Evolutionary conservation across 371 early-diverging fungal genomes (phyloP).

Genomic region (Mortierella sp.): DNA sequence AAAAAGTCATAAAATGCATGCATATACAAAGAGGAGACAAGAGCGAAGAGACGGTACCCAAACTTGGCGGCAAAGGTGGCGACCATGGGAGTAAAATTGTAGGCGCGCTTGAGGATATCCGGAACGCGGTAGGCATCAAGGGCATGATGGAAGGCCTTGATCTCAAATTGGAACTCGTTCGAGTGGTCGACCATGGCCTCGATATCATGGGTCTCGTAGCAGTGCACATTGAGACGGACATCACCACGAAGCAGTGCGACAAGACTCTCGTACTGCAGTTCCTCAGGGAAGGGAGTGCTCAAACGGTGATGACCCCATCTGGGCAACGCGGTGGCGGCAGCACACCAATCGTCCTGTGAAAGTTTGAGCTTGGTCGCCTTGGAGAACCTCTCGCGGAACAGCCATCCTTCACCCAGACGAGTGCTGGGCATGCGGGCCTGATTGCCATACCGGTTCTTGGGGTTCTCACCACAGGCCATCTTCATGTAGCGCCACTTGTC

Average conservation of each 20-base stretch:
- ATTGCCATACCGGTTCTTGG: conserved; percentile 66
- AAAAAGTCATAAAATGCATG: not conserved
- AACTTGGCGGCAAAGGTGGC: conserved; percentile 80
- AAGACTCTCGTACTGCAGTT: conserved; percentile 69
- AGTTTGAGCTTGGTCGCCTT: conserved; percentile 66
- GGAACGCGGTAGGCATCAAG: conserved; percentile 82
- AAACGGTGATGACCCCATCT: conserved; percentile 33
- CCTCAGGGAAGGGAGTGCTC: conserved; percentile 71
- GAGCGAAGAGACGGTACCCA: conserved; percentile 41
- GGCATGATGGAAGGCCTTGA: conserved; percentile 86
- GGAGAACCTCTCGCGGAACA: conserved; percentile 72
- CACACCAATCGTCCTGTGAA: conserved; percentile 87
- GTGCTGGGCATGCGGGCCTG: conserved; percentile 57
- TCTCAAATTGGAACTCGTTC: conserved; percentile 81
- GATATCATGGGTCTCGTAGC: conserved; percentile 77
- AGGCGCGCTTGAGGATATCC: conserved; percentile 69
- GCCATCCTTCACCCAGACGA: conserved; percentile 78
- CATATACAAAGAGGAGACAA: not conserved
- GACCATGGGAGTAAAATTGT: conserved; percentile 71
- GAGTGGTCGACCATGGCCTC: conserved; percentile 81
- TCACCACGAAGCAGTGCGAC: conserved; percentile 79
- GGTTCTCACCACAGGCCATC: conserved; percentile 91
- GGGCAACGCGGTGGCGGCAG: conserved; percentile 57
- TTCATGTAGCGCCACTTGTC: conserved; percentile 83
- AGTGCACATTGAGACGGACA: conserved; percentile 81